Evolutionary conservation across 2,329 filamentous ascomycete genomes (phyloP).

Genomic region (Pseudogymnoascus sp.): DNA sequence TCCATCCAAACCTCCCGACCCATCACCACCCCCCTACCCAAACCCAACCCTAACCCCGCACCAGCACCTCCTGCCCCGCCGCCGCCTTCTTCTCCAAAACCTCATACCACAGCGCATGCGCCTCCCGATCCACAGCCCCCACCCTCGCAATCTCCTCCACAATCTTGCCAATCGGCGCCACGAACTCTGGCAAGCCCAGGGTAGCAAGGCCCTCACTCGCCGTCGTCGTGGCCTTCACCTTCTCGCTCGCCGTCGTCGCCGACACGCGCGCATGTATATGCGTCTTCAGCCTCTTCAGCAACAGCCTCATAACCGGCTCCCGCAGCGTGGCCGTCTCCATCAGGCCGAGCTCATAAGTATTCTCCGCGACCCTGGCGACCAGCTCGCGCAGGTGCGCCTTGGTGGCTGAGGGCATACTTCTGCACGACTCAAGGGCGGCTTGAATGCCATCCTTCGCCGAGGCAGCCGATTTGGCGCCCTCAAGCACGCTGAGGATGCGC

Average conservation of each 20-base stretch:
- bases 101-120: conserved; percentile 66
- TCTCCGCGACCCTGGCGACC: conserved; percentile 47
- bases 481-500: conserved; percentile 62
- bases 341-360: conserved; percentile 39
- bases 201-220: conserved; percentile 62
- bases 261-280: conserved; percentile 59
- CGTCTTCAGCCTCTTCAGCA: conserved; percentile 58
- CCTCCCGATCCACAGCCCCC: conserved; percentile 57
- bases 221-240: conserved; percentile 59
- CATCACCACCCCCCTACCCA: neutral
- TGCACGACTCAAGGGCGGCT: conserved; percentile 53
- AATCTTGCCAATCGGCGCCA: conserved; percentile 58
- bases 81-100: conserved; percentile 32
- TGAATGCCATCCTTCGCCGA: conserved; percentile 49
- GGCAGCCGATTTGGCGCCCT: conserved; percentile 44
- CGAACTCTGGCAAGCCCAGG: conserved; percentile 66
- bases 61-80: conserved; percentile 60
- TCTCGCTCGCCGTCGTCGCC: conserved; percentile 60
- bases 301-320: conserved; percentile 54
- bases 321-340: conserved; percentile 30
- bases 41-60: conserved; percentile 5
- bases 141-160: conserved; percentile 60
- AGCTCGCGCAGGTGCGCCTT: conserved; percentile 51
- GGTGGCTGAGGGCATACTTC: conserved; percentile 57
- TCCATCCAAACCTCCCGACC: neutral